Base-by-base conservation (phyloP, 2,329 filamentous ascomycete genomes). In the Colletotrichum incanum region DNA sequence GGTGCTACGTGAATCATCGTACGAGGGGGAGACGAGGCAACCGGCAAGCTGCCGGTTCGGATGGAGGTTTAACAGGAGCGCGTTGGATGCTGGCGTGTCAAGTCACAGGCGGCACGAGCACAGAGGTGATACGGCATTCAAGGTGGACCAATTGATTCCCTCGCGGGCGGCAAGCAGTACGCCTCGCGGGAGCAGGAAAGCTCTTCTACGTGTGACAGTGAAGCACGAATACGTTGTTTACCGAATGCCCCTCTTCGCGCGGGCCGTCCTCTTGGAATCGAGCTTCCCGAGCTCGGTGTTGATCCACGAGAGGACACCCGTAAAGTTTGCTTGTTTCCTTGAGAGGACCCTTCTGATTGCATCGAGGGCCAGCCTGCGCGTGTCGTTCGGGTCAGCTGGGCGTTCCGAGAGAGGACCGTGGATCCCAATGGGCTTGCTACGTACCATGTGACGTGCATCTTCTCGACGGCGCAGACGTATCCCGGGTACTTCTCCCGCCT, bases 371-470 rank as follows among this genome's bases (percentile, higher is more conserved):
- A 74, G 56, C 73, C 73, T 71, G 47, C 9, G 47, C n/a, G 26
- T 20, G 4, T 18, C 49, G 23, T 26, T 31, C 26, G 49, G 26
- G 49, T 52, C 49, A 52, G 49, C 49, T 9, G 8, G 7, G 49
- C 16, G 26, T 52, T 28, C 16, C 7, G 14, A 28, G 26, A 12
- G 14, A 31, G 14, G 26, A 26, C 18, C 26, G 26, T 16, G 49
- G 26, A 20, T 3, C 14, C 14, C 18, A 31, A 31, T 14, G 26
- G 16, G 14, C 28, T 31, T 52, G 26, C 18, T 23, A 85, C 90
- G 83, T 80, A 93, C 91, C 91, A 91, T 67, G 81, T 78, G 2
- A 90, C 84, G 77, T 95, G 92, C 18, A 80, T 79, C 74, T 87
- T 89, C 64, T 86, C 88, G 39, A 95, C 84, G 26, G 84, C 83